Base-by-base conservation (phyloP, 345 rosid species). In the Acer yangbiense region DNA sequence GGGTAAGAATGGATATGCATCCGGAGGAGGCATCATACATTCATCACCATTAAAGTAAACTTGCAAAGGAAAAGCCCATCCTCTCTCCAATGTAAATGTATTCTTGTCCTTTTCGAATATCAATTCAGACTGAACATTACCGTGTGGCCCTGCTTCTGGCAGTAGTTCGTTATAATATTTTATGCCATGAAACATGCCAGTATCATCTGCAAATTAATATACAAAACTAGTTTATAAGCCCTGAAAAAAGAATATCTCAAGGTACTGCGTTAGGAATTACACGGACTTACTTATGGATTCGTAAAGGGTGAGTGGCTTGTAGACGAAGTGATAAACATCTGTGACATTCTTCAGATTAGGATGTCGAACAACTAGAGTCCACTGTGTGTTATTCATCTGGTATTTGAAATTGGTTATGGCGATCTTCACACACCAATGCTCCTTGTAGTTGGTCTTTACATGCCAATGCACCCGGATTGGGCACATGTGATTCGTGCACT, bases 1-100 rank as follows among this genome's bases (percentile, higher is more conserved):
- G 4, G 43, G 68, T 7, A 61, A 39, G 4, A 9, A 61, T 7
- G 58, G 43, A 43, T 43, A 61, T 1, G 41, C 7, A 23, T 81
- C 86, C 23, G 85, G 84, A 2, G 77, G 76, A 0, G 84, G 85
- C 74, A 87, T 74, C 74, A 39, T 32, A 54, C 88, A 85, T 73
- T 85, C 85, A 46, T 87, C 86, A 0, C 86, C 86, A 55, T 85
- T 57, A 68, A 81, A 85, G 76, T 81, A 85, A 16, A 85, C 74
- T 55, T 64, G 81, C 23, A 69, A 13, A 29, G 85, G 81, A 27
- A 83, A 85, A 2, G 78, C 84, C 88, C 86, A 83, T 12, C 86
- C 85, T 18, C 79, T 72, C 54, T 81, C 68, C 63, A 77, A 71
- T 32, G 81, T 77, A 61, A 87, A 87, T n/a, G 80, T 69, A 46